These are phyloP conservation scores for Thermoascus crustaceus DNA, from an alignment of 2,329 filamentous ascomycete species.

Conservation along the genomic window DNA sequence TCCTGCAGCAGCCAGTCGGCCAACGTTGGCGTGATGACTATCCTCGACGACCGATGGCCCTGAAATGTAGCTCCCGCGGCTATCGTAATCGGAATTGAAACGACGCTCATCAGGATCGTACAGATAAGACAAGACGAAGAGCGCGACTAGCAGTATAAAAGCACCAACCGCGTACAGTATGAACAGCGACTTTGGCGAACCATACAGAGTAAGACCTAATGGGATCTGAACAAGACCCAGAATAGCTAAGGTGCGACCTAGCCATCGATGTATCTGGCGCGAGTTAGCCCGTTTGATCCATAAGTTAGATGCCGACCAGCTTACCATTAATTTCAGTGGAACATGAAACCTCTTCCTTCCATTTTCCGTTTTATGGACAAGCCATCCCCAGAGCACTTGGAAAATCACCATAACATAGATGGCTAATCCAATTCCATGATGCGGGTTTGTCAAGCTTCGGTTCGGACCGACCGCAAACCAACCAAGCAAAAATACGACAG, in stretches of 20 bases:
- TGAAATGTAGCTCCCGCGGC: constrained; percentile 50
- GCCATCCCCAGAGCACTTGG: constrained; percentile 51
- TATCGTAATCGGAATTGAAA: constrained; percentile 47
- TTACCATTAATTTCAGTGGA: constrained; percentile 51
- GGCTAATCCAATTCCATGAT: constrained; percentile 58
- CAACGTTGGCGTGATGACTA: constrained; percentile 36
- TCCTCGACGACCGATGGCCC: constrained; percentile 45
- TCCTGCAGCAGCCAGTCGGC: constrained; percentile 46
- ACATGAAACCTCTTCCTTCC: constrained; percentile 46
- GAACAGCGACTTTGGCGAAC: constrained; percentile 77
- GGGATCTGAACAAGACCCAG: constrained; percentile 82
- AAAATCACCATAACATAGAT: constrained; percentile 54
- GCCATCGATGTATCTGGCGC: constrained; percentile 77
- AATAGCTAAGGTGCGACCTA: constrained; percentile 67
- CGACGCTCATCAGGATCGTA: constrained; percentile 44
- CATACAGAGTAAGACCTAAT: constrained; percentile 82
- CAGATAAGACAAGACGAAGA: constrained; percentile 72
- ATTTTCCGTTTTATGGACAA: constrained; percentile 48
- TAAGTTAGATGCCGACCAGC: not conserved
- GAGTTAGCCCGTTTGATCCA: constrained; percentile 19
- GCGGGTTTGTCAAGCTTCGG: constrained; percentile 55
- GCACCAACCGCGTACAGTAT: constrained; percentile 77
- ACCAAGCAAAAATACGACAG: constrained; percentile 53
- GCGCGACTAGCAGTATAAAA: constrained; percentile 61
- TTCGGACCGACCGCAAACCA: constrained; percentile 56